A percentile compares a stretch with the other conserved stretches of the same genome.
phyloP scores from a whole-genome alignment of 2,329 filamentous ascomycete genomes.

The Beauveria medogensis region DNA sequence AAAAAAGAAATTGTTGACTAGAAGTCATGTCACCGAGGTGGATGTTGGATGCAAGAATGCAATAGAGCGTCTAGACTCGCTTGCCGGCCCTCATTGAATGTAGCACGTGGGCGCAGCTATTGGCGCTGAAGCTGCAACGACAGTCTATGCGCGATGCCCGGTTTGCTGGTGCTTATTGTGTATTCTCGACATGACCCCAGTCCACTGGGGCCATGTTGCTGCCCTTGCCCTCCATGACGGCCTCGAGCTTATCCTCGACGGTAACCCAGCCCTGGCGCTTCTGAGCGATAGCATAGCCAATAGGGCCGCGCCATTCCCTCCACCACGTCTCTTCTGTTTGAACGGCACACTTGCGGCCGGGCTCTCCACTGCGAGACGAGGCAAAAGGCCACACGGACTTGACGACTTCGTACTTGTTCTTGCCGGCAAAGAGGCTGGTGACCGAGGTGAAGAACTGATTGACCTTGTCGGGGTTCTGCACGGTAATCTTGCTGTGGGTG shows the following conservation, averaged over 20 bases:
- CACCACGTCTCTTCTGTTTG: constrained; percentile 51
- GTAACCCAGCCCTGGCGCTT: constrained; percentile 36
- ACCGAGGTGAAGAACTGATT: constrained; percentile 48
- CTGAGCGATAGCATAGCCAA: constrained; percentile 37
- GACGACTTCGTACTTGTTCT: constrained; percentile 46
- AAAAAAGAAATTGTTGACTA: neutral
- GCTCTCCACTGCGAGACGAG: constrained; percentile 36
- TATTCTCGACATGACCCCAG: constrained; percentile 27
- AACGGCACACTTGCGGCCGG: constrained; percentile 38
- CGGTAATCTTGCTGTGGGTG: constrained; percentile 39
- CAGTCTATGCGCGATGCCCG: neutral
- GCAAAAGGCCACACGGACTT: constrained; percentile 52
- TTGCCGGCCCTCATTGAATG: neutral
- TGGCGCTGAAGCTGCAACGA: neutral
- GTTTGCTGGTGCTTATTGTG: no score
- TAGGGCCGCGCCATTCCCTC: constrained; percentile 28
- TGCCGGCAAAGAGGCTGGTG: constrained; percentile 42
- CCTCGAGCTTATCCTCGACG: constrained; percentile 46
- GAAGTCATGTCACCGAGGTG: neutral
- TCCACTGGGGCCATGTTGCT: constrained; percentile 29
- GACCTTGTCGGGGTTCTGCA: constrained; percentile 44
- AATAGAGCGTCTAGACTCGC: neutral
- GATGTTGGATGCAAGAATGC: neutral
- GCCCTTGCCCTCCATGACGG: constrained; percentile 41
- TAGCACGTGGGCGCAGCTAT: neutral